phyloP scores from a whole-genome alignment of 345 rosid genomes.

The Camelina laxa region DNA sequence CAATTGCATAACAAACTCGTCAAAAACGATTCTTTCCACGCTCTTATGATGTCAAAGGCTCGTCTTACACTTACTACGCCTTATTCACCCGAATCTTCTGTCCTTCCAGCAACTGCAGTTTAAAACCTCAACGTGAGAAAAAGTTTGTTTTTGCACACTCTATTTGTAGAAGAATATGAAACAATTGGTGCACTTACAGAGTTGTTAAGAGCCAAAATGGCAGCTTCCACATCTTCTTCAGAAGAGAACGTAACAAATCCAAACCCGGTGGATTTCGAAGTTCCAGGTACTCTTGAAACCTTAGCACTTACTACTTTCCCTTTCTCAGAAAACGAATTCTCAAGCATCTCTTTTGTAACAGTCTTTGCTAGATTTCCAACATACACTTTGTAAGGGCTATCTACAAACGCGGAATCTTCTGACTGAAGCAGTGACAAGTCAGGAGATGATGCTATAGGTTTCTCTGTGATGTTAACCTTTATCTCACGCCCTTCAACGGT shows the following conservation, averaged over 20 bases:
- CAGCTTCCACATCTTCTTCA: slow-evolving; percentile 76
- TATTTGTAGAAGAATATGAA: not conserved
- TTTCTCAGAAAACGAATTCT: slow-evolving; percentile 69
- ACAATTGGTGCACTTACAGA: slow-evolving; percentile 60
- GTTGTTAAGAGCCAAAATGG: slow-evolving; percentile 69
- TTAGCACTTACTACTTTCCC: slow-evolving; percentile 80
- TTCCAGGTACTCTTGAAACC: slow-evolving; percentile 80
- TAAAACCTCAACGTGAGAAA: not conserved
- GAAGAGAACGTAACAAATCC: slow-evolving; percentile 90
- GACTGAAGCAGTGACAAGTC: slow-evolving; percentile 61
- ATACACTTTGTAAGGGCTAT: slow-evolving; percentile 74
- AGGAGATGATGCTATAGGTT: slow-evolving; percentile 53
- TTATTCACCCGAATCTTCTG: slow-evolving; percentile 83
- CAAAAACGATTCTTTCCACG: slow-evolving; percentile 14
- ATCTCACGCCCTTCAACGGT: slow-evolving; percentile 80
- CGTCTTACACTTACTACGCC: slow-evolving; percentile 48
- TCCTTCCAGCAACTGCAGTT: slow-evolving; percentile 77
- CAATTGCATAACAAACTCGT: slow-evolving; percentile 38
- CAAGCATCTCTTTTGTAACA: slow-evolving; percentile 68
- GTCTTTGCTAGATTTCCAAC: slow-evolving; percentile 89
- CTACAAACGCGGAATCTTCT: slow-evolving; percentile 73
- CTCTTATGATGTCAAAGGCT: slow-evolving; percentile 16
- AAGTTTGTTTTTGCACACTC: not conserved
- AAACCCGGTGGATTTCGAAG: slow-evolving; percentile 82
- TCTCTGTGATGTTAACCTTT: slow-evolving; percentile 86